Percentiles rank a stretch among this genome's conserved stretches.
phyloP scores from a whole-genome alignment of 2,329 filamentous ascomycete genomes.

The Colletotrichum somersetense region DNA sequence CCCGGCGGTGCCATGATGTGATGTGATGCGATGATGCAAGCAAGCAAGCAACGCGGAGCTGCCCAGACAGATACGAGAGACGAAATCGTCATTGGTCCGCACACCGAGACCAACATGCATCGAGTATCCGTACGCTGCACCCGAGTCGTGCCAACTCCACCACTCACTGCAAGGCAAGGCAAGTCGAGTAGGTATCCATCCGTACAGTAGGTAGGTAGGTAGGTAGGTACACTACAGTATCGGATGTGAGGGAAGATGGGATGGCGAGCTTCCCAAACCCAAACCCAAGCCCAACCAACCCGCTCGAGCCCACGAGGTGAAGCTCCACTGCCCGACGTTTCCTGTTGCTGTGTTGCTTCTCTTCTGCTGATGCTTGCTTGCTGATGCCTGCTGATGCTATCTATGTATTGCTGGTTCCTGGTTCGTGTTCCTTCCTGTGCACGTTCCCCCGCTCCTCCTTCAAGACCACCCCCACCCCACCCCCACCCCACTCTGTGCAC shows the following conservation, averaged over 20 bases:
- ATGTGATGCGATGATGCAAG: constrained; percentile 6
- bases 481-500: too few species aligned
- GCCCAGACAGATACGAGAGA: neutral
- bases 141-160: constrained; percentile 4
- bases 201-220: too few species aligned
- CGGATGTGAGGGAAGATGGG: neutral
- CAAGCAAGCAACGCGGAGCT: neutral
- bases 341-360: neutral
- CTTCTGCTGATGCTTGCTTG: too few species aligned
- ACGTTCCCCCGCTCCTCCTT: neutral
- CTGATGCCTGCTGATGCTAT: neutral
- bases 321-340: neutral
- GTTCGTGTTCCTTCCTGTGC: constrained; percentile 1
- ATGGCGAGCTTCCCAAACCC: neutral
- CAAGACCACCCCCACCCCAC: neutral
- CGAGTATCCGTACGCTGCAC: neutral
- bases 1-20: constrained; percentile 4
- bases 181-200: neutral
- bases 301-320: neutral
- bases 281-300: neutral
- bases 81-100: constrained; percentile 14
- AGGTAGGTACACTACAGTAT: too few species aligned
- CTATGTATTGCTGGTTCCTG: neutral
- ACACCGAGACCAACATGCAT: neutral
- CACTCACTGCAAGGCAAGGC: neutral